Conservation (phyloP, 306 rosid genomes). For the Corylus avellana region DNA sequence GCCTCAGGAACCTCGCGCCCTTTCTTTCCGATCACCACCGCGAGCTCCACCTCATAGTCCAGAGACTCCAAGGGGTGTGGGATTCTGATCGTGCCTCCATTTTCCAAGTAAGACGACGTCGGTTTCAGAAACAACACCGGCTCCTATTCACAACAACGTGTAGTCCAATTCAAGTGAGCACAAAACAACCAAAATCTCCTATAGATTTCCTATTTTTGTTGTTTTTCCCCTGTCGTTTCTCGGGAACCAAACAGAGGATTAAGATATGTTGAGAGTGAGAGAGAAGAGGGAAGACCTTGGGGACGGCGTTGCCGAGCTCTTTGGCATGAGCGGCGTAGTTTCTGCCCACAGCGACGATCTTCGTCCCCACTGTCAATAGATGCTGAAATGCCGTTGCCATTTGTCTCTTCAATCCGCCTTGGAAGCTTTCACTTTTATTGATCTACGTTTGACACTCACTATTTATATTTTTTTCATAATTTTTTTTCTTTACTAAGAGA, state of each 20-base stretch:
- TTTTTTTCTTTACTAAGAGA: too few species aligned
- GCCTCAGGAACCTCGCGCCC: constrained; percentile 86
- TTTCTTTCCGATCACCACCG: constrained; percentile 73
- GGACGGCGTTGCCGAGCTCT: constrained; percentile 96
- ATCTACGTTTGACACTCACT: too few species aligned
- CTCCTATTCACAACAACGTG: constrained; percentile 42
- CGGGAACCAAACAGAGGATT: background rate
- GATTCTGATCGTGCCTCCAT: constrained; percentile 87
- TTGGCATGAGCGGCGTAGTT: constrained; percentile 96
- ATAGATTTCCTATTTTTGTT: background rate
- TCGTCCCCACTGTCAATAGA: constrained; percentile 67
- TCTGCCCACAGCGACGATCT: constrained; percentile 90
- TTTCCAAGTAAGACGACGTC: constrained; percentile 82
- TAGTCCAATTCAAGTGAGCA: background rate
- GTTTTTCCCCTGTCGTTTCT: background rate
- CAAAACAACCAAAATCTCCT: background rate
- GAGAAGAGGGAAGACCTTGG: constrained; percentile 52
- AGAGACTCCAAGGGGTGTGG: constrained; percentile 77
- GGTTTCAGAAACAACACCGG: constrained; percentile 91
- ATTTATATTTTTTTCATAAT: too few species aligned
- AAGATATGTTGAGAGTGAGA: background rate
- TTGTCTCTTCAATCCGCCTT: background rate
- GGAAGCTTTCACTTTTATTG: background rate
- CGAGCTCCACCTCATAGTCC: constrained; percentile 96
- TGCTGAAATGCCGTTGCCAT: constrained; percentile 62